These are phyloP conservation scores for Croton setiger DNA, from an alignment of 441 rosid genomes.

Conservation along the genomic window DNA sequence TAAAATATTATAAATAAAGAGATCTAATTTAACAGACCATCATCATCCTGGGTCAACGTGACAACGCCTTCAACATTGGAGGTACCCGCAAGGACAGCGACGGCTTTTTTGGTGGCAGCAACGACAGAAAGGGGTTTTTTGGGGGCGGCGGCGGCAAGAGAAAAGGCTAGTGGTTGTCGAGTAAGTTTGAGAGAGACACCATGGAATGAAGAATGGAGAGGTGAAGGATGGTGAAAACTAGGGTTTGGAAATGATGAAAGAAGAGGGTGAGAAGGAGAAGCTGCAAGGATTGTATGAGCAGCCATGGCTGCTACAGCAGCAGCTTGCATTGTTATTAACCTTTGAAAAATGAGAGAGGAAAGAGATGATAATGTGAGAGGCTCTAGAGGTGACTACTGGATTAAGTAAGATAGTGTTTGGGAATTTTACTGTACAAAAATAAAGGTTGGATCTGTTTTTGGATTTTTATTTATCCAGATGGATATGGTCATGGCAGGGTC, in stretches of 20 bases:
- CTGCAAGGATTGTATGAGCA: slow-evolving; percentile 45
- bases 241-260: slow-evolving; percentile 25
- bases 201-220: slow-evolving; percentile 41
- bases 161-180: slow-evolving; percentile 36
- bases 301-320: slow-evolving; percentile 55
- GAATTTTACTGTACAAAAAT: too few relatives aligned
- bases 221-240: slow-evolving; percentile 29
- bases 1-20: neutral
- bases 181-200: slow-evolving; percentile 46
- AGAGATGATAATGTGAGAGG: slow-evolving; percentile 20
- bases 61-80: slow-evolving; percentile 81
- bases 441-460: too few relatives aligned
- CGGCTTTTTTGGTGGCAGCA: slow-evolving; percentile 75
- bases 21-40: slow-evolving; percentile 39
- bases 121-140: slow-evolving; percentile 42
- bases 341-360: neutral
- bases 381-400: too few relatives aligned
- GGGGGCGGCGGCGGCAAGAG: slow-evolving; percentile 25
- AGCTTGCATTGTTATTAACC: slow-evolving; percentile 32
- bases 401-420: too few relatives aligned
- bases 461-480: too few relatives aligned
- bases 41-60: slow-evolving; percentile 66
- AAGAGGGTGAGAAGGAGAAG: slow-evolving; percentile 26
- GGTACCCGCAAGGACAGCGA: slow-evolving; percentile 74
- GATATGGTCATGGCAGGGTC: too few relatives aligned